These are phyloP conservation scores for Diplocarpon mali DNA, from an alignment of 2,329 filamentous ascomycete species.

Conservation along the genomic window DNA sequence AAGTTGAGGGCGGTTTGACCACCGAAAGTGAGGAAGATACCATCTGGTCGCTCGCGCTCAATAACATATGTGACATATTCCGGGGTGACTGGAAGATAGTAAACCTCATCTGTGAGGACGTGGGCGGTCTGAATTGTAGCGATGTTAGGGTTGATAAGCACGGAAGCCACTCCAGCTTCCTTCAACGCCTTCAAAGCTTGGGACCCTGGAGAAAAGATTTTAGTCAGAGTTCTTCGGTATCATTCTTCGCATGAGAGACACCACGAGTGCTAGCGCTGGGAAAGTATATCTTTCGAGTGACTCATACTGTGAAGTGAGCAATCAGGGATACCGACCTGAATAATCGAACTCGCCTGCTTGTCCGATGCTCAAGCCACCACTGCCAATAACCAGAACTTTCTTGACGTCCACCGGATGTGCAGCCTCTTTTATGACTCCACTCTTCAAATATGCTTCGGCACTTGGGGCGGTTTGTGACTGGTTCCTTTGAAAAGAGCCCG, in stretches of 20 bases:
- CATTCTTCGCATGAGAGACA: not conserved
- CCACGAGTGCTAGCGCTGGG: not conserved
- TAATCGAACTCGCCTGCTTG: conserved; percentile 99
- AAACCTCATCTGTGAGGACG: conserved; percentile 90
- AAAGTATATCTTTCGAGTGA: conserved; percentile 9
- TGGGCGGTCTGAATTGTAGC: conserved; percentile 97
- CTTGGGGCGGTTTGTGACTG: conserved; percentile 60
- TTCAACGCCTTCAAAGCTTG: conserved; percentile 96
- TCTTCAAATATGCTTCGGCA: conserved; percentile 78
- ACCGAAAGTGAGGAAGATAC: conserved; percentile 94
- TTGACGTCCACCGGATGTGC: conserved; percentile 77
- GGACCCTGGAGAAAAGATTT: conserved; percentile 49
- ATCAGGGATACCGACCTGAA: conserved; percentile 51
- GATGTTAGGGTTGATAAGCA: conserved; percentile 96
- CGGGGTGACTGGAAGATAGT: conserved; percentile 94
- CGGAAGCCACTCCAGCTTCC: conserved; percentile 82
- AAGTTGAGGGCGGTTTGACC: conserved; percentile 95
- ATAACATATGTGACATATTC: conserved; percentile 98
- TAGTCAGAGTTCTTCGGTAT: conserved; percentile 9
- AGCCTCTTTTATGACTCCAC: conserved; percentile 70
- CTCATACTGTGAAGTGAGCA: conserved; percentile 14
- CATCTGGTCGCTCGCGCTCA: conserved; percentile 88
- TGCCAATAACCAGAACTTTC: conserved; percentile 94
- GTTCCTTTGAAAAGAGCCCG: conserved; percentile 19
- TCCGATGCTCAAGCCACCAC: conserved; percentile 89